These are phyloP conservation scores for Apostasia ramifera DNA, from an alignment of 106 monocot species.

Conservation along the genomic window DNA sequence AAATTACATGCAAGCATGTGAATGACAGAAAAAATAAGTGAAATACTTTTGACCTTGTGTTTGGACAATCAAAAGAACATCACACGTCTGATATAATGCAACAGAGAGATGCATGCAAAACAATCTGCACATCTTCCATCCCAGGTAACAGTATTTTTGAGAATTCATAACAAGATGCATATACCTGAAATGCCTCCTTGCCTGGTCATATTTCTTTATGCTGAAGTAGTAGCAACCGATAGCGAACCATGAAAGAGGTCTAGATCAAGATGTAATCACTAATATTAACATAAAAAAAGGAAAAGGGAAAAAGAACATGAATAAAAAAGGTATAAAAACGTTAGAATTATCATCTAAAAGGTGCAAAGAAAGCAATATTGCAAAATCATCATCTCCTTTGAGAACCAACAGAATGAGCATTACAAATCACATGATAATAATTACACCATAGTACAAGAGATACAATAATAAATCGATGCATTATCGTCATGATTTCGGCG, in stretches of 20 bases:
- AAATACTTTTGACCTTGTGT: too few relatives aligned
- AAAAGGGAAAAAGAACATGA: background rate
- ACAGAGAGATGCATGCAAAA: background rate
- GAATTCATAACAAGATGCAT: background rate
- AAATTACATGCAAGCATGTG: background rate
- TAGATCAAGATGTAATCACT: slow-evolving; percentile 20
- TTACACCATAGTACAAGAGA: too few relatives aligned
- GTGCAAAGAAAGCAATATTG: too few relatives aligned
- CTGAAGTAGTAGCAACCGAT: slow-evolving; percentile 97
- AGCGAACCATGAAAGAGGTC: slow-evolving; percentile 96
- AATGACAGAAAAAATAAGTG: background rate
- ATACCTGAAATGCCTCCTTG: slow-evolving; percentile 90
- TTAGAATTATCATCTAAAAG: too few relatives aligned
- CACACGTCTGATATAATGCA: background rate
- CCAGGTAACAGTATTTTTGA: background rate
- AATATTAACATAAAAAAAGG: background rate
- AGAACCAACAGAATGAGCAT: too few relatives aligned
- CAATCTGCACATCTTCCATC: background rate
- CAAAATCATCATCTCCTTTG: too few relatives aligned
- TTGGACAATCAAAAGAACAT: too few relatives aligned
- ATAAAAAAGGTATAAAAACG: too few relatives aligned
- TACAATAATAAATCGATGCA: too few relatives aligned
- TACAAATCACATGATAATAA: too few relatives aligned
- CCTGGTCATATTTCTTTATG: slow-evolving; percentile 92
- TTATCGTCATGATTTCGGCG: too few relatives aligned